A percentile compares a stretch with the other conserved stretches of the same genome.
Conservation (phyloP, 345 rosid species). For the Carallia pectinifolia region DNA sequence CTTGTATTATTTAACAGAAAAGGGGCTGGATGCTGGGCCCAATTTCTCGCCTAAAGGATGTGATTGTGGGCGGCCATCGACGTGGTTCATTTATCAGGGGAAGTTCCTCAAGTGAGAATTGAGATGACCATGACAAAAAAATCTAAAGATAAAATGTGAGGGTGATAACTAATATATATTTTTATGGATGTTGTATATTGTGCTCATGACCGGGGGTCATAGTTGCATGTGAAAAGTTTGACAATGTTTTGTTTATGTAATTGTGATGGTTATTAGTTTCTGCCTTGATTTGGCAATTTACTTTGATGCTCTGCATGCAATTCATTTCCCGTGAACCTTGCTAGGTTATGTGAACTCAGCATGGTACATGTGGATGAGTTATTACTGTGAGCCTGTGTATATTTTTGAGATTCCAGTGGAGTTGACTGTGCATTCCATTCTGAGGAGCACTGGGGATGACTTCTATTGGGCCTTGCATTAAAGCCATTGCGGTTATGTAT, state of each 20-base stretch:
- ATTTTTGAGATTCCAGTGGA: too few relatives aligned
- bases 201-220: slow-evolving; percentile 9
- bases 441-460: too few relatives aligned
- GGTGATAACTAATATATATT: neutral
- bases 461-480: too few relatives aligned
- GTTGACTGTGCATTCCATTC: too few relatives aligned
- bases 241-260: slow-evolving; percentile 7
- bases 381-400: too few relatives aligned
- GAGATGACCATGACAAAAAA: slow-evolving; percentile 34
- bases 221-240: slow-evolving; percentile 11
- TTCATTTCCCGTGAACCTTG: neutral
- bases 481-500: too few relatives aligned
- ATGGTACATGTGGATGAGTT: too few relatives aligned
- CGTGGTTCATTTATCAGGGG: slow-evolving; percentile 59
- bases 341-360: neutral
- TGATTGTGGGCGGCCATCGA: slow-evolving; percentile 69
- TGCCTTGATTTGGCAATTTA: slow-evolving; percentile 3
- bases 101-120: slow-evolving; percentile 46
- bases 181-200: slow-evolving; percentile 19
- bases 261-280: slow-evolving; percentile 13
- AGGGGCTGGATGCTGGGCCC: slow-evolving; percentile 66
- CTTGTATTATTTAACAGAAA: slow-evolving; percentile 39
- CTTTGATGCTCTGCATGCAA: too few relatives aligned
- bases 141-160: neutral
- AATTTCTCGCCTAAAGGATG: slow-evolving; percentile 72